Conservation (phyloP, 805 yeast species). For the Wickerhamomyces tratensis region DNA sequence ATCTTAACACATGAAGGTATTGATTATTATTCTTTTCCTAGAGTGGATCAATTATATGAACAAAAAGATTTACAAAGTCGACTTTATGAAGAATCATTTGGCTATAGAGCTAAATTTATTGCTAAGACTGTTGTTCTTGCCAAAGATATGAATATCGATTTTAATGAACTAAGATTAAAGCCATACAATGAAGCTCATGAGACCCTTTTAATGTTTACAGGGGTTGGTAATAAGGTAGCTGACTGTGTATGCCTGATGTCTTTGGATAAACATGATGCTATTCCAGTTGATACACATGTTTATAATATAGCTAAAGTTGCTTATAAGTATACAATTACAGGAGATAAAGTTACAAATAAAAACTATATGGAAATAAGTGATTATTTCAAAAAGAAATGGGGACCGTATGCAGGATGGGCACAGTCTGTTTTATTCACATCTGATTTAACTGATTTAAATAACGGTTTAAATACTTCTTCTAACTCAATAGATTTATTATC, state of each 20-base stretch:
- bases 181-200: slow-evolving; percentile 45
- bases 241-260: slow-evolving; percentile 95
- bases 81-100: slow-evolving; percentile 51
- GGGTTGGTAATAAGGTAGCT: slow-evolving; percentile 97
- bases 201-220: slow-evolving; percentile 55
- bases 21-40: slow-evolving; percentile 66
- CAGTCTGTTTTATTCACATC: slow-evolving; percentile 90
- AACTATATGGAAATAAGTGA: slow-evolving; percentile 37
- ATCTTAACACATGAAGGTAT: slow-evolving; percentile 44
- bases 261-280: slow-evolving; percentile 73
- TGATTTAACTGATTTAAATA: slow-evolving; percentile 63
- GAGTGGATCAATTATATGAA: slow-evolving; percentile 38
- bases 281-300: slow-evolving; percentile 95
- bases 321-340: slow-evolving; percentile 42
- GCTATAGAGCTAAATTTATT: slow-evolving; percentile 87
- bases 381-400: slow-evolving; percentile 66
- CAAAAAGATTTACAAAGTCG: slow-evolving; percentile 31
- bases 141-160: slow-evolving; percentile 24
- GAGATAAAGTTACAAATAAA: slow-evolving; percentile 19
- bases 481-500: slow-evolving; percentile 9
- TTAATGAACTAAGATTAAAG: slow-evolving; percentile 31
- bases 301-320: slow-evolving; percentile 81
- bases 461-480: slow-evolving; percentile 42
- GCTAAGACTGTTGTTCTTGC: slow-evolving; percentile 56
- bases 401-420: slow-evolving; percentile 96